A percentile compares a stretch with the other conserved stretches of the same genome.
Evolutionary conservation across 371 early-diverging fungal species (phyloP).

Genomic region (Actinomortierella ambigua): DNA sequence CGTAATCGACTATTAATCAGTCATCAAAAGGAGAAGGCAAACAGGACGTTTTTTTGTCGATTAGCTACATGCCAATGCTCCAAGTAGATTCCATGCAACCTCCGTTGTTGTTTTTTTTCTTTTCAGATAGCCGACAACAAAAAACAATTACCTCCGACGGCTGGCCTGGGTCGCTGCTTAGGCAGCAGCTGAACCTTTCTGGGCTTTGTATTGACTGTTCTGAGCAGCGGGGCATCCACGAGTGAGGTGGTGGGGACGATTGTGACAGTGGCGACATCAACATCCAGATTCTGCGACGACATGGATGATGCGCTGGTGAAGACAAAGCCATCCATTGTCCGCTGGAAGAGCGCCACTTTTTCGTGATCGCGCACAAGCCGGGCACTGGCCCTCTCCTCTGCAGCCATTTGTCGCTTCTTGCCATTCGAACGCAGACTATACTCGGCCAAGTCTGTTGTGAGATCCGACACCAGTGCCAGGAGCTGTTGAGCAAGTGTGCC

Average conservation of each 20-base stretch:
- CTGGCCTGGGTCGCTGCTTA: too few relatives aligned
- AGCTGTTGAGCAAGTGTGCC: slow-evolving; percentile 25
- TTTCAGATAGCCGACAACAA: too few relatives aligned
- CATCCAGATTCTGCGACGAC: slow-evolving; percentile 9
- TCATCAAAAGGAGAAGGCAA: too few relatives aligned
- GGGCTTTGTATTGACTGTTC: slow-evolving; percentile 34
- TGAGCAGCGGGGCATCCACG: slow-evolving; percentile 24
- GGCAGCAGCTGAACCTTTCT: slow-evolving; percentile 3
- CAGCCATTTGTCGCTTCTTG: slow-evolving; percentile 34
- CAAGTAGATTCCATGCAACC: too few relatives aligned
- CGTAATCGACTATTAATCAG: slow-evolving; percentile 27
- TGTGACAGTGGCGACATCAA: slow-evolving; percentile 18
- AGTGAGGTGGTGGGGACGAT: slow-evolving; percentile 25
- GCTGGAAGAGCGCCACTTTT: slow-evolving; percentile 36
- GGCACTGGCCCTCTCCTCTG: slow-evolving; percentile 15
- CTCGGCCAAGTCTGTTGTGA: slow-evolving; percentile 31
- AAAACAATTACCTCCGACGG: too few relatives aligned
- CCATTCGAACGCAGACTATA: slow-evolving; percentile 43
- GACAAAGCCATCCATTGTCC: slow-evolving; percentile 25
- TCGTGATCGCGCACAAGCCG: slow-evolving; percentile 28
- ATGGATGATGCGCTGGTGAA: slow-evolving; percentile 24
- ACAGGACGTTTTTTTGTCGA: too few relatives aligned
- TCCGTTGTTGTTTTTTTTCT: slow-evolving; percentile 25
- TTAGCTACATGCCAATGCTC: too few relatives aligned
- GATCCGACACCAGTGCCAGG: slow-evolving; percentile 25